Percentiles rank a stretch among this genome's conserved stretches.
Conservation (phyloP, 2,329 filamentous ascomycete genomes). For the Pestalotiopsis sp. region DNA sequence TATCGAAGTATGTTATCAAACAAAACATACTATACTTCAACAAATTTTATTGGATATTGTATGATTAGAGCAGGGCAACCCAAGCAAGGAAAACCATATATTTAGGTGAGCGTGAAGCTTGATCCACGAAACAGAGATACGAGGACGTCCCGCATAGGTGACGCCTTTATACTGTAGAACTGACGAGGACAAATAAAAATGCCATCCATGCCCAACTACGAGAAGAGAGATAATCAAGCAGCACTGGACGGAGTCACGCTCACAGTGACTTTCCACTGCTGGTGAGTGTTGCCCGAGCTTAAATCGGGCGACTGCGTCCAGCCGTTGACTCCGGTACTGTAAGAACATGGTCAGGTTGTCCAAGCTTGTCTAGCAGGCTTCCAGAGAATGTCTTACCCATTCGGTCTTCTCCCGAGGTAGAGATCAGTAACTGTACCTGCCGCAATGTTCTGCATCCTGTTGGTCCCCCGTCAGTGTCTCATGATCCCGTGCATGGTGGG, state of each 20-base stretch:
- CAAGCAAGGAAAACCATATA: no score
- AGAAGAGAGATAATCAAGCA: no score
- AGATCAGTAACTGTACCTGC: neutral
- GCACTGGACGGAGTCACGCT: neutral
- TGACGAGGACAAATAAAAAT: no score
- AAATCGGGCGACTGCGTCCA: neutral
- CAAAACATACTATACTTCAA: no score
- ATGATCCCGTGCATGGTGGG: neutral
- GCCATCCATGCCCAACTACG: no score
- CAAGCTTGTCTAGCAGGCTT: neutral
- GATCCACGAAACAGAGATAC: no score
- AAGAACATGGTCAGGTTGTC: neutral
- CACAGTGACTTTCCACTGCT: neutral
- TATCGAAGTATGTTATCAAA: no score
- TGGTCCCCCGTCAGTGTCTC: neutral
- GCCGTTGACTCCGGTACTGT: neutral
- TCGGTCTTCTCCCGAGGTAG: neutral
- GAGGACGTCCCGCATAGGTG: no score
- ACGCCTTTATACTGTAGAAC: no score
- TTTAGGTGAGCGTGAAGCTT: no score
- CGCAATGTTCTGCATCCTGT: neutral
- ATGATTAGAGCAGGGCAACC: no score
- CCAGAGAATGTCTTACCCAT: neutral
- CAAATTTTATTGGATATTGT: no score
- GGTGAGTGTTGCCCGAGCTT: neutral